Evolutionary conservation across 2,329 filamentous ascomycete species (phyloP), one percentile per base, ranked within the genome.

Genomic region (Nigrospora osmanthi): DNA sequence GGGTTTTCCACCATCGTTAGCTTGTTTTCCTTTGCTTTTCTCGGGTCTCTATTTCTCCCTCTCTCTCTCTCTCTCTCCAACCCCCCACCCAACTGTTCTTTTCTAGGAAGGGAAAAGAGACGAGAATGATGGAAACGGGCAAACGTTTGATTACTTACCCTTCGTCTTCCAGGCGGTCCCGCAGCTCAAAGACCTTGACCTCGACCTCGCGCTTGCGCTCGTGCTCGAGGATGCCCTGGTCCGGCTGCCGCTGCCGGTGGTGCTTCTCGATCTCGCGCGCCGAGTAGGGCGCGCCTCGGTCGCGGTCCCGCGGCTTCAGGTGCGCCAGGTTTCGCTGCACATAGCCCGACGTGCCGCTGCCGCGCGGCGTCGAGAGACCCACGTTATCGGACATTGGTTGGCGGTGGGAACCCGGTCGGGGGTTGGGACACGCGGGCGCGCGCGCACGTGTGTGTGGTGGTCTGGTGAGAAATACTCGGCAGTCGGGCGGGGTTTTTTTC

Each of bases 341-440:
- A 64, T 97, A 97, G 62, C 93, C 93, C 1, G 91, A 97, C 46
- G 93, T 98, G 40, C 93, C 93, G 62, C 87, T 95, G 54, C 93
- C 93, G 59, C 93, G 85, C 3, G 93, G 93, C 5, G 93, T 98
- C 46, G 85, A 83, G 58, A 98, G 88, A 47, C 93, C 94, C 60
- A 98, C 93, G 71, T 98, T 98, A 54, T 93, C 89, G 49, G 90
- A 93, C 93, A 97, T 97, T 6, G 23, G 5, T 28, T 28, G 5
- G 23, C 23, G 23, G 6, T 4, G 23, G 23, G 23, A 28, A n/a
- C n/a, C 23, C 5, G 9, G 23, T 28, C 23, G 23, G 23, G 6
- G 7, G 19, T 23, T 23, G 19, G 23, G 23, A 28, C 23, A 28
- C 23, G 23, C 23, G 23, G 5, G 5, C 23, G 23, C 23, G 5